Percentiles rank a stretch among this genome's conserved stretches.
Conservation (phyloP, 352 stramenopile species). For the Peronospora belbahrii region DNA sequence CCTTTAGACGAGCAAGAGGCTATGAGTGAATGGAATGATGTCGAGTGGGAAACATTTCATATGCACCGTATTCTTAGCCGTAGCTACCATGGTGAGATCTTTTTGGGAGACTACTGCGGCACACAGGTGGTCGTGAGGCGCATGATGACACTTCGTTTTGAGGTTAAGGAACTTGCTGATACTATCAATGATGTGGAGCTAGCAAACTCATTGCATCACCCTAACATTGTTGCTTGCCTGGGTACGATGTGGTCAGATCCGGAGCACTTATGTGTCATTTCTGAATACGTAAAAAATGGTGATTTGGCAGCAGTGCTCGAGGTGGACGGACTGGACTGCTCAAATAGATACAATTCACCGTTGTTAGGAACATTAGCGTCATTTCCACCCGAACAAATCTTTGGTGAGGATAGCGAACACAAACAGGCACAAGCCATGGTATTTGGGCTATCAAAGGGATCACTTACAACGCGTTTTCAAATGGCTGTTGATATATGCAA, state of each 20-base stretch:
- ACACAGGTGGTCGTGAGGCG: constrained; percentile 61
- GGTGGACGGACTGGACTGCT: constrained; percentile 31
- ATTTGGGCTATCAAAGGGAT: constrained; percentile 23
- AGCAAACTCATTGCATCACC: constrained; percentile 46
- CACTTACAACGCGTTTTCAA: constrained; percentile 37
- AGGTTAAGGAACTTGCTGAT: constrained; percentile 47
- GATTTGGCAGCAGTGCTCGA: constrained; percentile 55
- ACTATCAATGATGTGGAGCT: constrained; percentile 71
- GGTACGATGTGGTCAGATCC: constrained; percentile 64
- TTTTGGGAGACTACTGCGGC: constrained; percentile 48
- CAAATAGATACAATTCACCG: constrained; percentile 16
- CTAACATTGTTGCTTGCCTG: constrained; percentile 56
- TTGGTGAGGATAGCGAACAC: constrained; percentile 5
- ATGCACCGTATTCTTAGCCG: constrained; percentile 55
- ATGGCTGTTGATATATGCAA: constrained; percentile 52
- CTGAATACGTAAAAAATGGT: constrained; percentile 52
- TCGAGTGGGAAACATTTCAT: constrained; percentile 55
- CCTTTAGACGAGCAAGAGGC: constrained; percentile 15
- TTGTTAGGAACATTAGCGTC: constrained; percentile 3
- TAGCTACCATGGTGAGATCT: constrained; percentile 57
- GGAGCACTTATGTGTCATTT: constrained; percentile 60
- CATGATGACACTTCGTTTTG: constrained; percentile 55
- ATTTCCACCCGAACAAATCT: neutral
- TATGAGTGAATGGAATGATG: constrained; percentile 40
- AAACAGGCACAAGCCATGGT: constrained; percentile 5